These are phyloP conservation scores for Lumnitzera littorea DNA, from an alignment of 345 rosid genomes.

Conservation along the genomic window DNA sequence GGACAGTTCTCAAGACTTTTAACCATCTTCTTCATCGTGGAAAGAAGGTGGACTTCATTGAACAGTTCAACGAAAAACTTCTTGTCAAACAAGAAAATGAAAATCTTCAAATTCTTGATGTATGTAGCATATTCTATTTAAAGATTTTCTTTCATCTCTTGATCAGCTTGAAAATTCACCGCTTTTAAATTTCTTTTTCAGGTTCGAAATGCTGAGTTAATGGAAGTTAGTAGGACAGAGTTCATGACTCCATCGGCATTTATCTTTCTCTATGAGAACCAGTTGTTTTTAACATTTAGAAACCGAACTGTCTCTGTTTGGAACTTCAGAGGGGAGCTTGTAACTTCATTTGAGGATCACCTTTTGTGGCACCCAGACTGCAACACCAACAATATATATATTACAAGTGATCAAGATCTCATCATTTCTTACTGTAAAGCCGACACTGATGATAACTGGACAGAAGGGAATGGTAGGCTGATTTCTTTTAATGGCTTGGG, in stretches of 20 bases:
- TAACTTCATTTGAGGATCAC: conserved; percentile 97
- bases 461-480: conserved; percentile 69
- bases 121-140: conserved; percentile 23
- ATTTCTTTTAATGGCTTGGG: not conserved
- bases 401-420: conserved; percentile 96
- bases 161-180: not conserved
- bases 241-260: conserved; percentile 97
- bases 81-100: conserved; percentile 98
- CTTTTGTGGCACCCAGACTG: conserved; percentile 95
- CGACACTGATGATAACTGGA: conserved; percentile 81
- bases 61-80: conserved; percentile 96
- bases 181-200: conserved; percentile 12
- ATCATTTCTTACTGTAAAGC: conserved; percentile 98
- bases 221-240: conserved; percentile 71
- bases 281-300: conserved; percentile 87
- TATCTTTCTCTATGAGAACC: conserved; percentile 90
- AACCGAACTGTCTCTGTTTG: conserved; percentile 82
- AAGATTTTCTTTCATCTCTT: conserved; percentile 1
- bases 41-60: conserved; percentile 97
- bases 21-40: conserved; percentile 86
- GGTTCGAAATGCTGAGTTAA: conserved; percentile 77
- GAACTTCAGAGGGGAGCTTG: conserved; percentile 96
- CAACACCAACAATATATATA: conserved; percentile 91
- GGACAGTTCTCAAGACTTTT: conserved; percentile 86
- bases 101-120: conserved; percentile 97